Percentiles rank a stretch among this genome's conserved stretches.
Conservation (phyloP, 306 rosid genomes). For the Acacia acuminata region DNA sequence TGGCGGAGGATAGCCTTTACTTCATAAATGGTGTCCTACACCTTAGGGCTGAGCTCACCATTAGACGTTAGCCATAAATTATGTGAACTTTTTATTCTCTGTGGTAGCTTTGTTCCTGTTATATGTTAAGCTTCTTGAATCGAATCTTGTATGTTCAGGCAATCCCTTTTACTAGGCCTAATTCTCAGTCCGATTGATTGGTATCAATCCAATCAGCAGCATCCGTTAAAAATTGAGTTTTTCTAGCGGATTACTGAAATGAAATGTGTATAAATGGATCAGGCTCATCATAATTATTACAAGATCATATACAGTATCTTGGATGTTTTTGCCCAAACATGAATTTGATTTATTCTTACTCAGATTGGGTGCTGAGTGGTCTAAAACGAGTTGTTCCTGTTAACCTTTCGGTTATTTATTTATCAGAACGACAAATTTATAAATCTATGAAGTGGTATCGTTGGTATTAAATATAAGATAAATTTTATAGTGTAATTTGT, state of each 20-base stretch:
- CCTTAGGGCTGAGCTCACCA: constrained; percentile 96
- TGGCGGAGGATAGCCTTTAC: constrained; percentile 81
- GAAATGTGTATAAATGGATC: too few species aligned
- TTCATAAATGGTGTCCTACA: constrained; percentile 90
- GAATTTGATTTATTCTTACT: too few species aligned
- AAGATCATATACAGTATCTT: too few species aligned
- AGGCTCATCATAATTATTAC: too few species aligned
- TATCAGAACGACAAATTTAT: too few species aligned
- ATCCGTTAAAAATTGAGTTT: neutral
- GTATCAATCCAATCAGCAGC: neutral
- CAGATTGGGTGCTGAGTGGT: too few species aligned
- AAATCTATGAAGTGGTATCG: too few species aligned
- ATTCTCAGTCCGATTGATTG: neutral
- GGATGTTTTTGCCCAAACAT: too few species aligned
- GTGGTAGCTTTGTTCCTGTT: constrained; percentile 23
- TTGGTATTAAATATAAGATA: too few species aligned
- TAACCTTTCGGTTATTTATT: too few species aligned
- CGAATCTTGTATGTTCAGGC: constrained; percentile 13
- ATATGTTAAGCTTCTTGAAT: constrained; percentile 7
- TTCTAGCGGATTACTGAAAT: neutral
- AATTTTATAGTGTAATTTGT: too few species aligned
- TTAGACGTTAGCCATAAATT: constrained; percentile 53
- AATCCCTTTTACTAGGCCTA: neutral
- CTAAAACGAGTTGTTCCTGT: too few species aligned
- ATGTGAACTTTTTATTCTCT: constrained; percentile 25